Evolutionary conservation across 306 rosid species (phyloP).

Genomic region (Cyamopsis tetragonoloba): DNA sequence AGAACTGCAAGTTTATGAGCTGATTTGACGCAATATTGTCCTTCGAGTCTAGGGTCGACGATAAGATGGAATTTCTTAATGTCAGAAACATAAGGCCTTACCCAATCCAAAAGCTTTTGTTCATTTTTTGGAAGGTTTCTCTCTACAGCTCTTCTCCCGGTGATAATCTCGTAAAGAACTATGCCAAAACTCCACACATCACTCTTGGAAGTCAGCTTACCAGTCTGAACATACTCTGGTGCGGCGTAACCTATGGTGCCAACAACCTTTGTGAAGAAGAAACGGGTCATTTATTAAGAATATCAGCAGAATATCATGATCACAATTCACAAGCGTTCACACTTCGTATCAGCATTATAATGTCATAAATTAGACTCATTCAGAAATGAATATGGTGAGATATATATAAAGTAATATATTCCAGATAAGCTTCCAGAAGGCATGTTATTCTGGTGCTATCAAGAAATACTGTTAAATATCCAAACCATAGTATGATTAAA

Average conservation of each 20-base stretch:
- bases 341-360: slow-evolving; percentile 9
- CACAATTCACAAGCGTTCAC: slow-evolving; percentile 8
- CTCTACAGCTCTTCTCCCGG: slow-evolving; percentile 93
- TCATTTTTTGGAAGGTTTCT: slow-evolving; percentile 85
- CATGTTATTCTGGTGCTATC: slow-evolving; percentile 10
- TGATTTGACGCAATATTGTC: slow-evolving; percentile 61
- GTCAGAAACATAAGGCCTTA: slow-evolving; percentile 74
- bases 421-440: neutral
- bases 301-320: slow-evolving; percentile 2
- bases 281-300: slow-evolving; percentile 24
- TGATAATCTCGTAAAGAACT: slow-evolving; percentile 89
- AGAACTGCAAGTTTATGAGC: slow-evolving; percentile 76
- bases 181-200: slow-evolving; percentile 98
- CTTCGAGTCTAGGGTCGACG: slow-evolving; percentile 79
- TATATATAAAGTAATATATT: neutral
- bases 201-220: slow-evolving; percentile 85
- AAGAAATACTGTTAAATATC: neutral
- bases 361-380: neutral
- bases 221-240: slow-evolving; percentile 93
- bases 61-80: slow-evolving; percentile 70
- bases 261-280: slow-evolving; percentile 60
- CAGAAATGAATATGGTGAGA: slow-evolving; percentile 7
- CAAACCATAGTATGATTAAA: neutral
- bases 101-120: slow-evolving; percentile 97
- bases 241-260: slow-evolving; percentile 97